Evolutionary conservation across 768 basidiomycete genomes (phyloP).

Genomic region (Auricularia cornea): DNA sequence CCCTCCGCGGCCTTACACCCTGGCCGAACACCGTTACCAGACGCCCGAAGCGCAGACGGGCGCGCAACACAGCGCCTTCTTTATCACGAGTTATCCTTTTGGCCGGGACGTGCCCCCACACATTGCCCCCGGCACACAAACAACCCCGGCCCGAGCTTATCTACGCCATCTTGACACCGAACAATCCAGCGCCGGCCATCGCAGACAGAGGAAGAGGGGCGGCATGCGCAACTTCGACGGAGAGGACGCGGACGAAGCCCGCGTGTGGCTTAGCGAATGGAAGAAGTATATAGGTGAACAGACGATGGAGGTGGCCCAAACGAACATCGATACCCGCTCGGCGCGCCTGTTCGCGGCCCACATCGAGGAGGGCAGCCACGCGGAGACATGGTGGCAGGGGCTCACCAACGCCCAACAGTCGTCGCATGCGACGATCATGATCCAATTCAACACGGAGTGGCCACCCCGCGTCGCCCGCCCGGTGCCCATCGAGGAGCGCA

Average conservation of each 20-base stretch:
- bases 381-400: neutral
- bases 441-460: neutral
- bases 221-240: neutral
- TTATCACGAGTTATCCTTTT: neutral
- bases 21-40: neutral
- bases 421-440: neutral
- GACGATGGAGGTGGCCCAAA: neutral
- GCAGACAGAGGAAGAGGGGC: neutral
- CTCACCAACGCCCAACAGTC: neutral
- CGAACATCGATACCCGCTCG: neutral
- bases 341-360: neutral
- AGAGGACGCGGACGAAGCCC: neutral
- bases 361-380: neutral
- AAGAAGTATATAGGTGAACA: neutral
- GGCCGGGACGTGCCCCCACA: neutral
- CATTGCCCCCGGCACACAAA: neutral
- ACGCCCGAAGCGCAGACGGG: neutral
- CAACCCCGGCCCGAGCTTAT: neutral
- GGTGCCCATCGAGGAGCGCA: neutral
- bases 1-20: neutral
- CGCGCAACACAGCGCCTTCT: neutral
- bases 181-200: neutral
- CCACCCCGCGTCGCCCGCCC: neutral
- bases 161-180: neutral
- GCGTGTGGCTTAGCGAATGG: neutral